Evolutionary conservation across 2,329 filamentous ascomycete species (phyloP).

Genomic region (Clonostachys rosea): DNA sequence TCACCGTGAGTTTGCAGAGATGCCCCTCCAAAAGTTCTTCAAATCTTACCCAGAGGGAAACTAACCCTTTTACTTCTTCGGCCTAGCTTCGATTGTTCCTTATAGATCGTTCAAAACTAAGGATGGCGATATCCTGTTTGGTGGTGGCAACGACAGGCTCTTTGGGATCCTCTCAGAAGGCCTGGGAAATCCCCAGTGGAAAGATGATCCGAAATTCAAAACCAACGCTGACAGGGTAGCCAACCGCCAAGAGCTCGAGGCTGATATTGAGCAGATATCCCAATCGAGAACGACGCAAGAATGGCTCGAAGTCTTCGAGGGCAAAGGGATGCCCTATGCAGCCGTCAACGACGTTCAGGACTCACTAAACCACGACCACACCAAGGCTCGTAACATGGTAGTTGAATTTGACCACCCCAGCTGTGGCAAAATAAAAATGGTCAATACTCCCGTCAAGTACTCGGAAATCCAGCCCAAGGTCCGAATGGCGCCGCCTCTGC

Average conservation of each 20-base stretch:
- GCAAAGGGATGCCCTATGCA: conserved; percentile 87
- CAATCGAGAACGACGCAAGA: conserved; percentile 75
- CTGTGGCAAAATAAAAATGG: conserved; percentile 82
- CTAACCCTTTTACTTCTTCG: not conserved
- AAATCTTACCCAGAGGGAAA: not conserved
- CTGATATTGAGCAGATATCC: conserved; percentile 72
- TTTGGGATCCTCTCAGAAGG: conserved; percentile 61
- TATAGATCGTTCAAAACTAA: conserved; percentile 80
- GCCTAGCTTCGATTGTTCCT: conserved; percentile 88
- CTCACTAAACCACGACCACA: conserved; percentile 81
- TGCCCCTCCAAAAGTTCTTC: not conserved
- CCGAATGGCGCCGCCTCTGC: conserved; percentile 71
- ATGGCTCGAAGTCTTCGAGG: conserved; percentile 84
- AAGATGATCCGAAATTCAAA: conserved; percentile 51
- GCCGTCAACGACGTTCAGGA: conserved; percentile 90
- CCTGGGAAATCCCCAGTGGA: conserved; percentile 55
- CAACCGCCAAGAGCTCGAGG: conserved; percentile 73
- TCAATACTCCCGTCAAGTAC: conserved; percentile 94
- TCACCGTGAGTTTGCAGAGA: conserved; percentile 60
- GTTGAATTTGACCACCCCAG: conserved; percentile 76
- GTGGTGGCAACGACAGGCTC: conserved; percentile 68
- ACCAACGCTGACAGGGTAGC: conserved; percentile 61
- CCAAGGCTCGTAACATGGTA: conserved; percentile 83
- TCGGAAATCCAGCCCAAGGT: conserved; percentile 76
- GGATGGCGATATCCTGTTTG: conserved; percentile 66